Percentiles rank a stretch among this genome's conserved stretches.
Conservation (phyloP, 1,139 yeast genomes). For the Protomyces gravidus region DNA sequence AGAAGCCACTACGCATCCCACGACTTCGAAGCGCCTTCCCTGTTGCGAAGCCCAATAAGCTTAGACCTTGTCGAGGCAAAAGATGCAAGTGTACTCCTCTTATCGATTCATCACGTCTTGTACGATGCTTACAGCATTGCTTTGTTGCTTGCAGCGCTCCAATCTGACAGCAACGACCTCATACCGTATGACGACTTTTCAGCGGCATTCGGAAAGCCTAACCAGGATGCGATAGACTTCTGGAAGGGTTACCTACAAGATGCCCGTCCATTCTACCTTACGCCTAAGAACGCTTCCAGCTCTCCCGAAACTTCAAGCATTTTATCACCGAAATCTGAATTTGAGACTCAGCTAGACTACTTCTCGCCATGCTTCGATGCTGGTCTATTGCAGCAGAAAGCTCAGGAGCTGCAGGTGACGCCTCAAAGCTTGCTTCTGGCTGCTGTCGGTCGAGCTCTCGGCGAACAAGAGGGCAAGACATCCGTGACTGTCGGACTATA, state of each 20-base stretch:
- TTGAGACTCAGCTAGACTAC: not conserved
- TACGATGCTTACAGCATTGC: conserved; percentile 36
- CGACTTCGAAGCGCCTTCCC: conserved; percentile 17
- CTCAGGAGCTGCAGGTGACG: conserved; percentile 21
- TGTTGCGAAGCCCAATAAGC: not conserved
- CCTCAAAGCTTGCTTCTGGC: conserved; percentile 31
- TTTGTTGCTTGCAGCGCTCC: conserved; percentile 28
- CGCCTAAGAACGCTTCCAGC: not conserved
- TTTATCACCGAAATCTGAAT: not conserved
- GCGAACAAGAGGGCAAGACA: not conserved
- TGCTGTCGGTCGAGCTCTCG: conserved; percentile 28
- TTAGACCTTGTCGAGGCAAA: not conserved
- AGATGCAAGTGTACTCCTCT: conserved; percentile 9
- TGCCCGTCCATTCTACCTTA: not conserved
- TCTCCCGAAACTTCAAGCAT: not conserved
- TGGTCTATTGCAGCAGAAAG: not conserved
- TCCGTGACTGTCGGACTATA: conserved; percentile 34
- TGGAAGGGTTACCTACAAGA: conserved; percentile 10
- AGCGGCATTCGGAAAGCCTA: not conserved
- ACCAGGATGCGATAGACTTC: not conserved
- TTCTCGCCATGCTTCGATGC: not conserved
- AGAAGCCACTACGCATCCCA: conserved; percentile 6
- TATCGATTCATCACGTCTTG: conserved; percentile 36
- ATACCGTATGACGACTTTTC: conserved; percentile 15
- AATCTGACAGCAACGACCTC: not conserved